These are phyloP conservation scores for Conticribra weissflogii DNA, from an alignment of 108 stramenopile species.

Conservation along the genomic window DNA sequence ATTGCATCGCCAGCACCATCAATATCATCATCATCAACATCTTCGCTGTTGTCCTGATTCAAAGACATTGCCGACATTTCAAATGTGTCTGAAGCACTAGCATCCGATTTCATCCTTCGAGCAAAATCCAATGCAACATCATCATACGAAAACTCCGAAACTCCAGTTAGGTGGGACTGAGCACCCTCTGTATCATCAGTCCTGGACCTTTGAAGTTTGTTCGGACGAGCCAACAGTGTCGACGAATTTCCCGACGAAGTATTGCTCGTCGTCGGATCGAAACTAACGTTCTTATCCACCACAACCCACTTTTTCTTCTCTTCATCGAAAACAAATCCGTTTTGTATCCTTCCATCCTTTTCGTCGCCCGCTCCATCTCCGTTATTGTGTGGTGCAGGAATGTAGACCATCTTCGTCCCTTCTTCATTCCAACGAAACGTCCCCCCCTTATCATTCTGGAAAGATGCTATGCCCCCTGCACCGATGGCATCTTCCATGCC, in stretches of 20 bases:
- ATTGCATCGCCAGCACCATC: not conserved
- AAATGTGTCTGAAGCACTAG: not conserved
- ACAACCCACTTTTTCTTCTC: slow-evolving; percentile 48
- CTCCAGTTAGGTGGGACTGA: slow-evolving; percentile 12
- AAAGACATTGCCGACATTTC: too few relatives aligned
- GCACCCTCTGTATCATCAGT: slow-evolving; percentile 30
- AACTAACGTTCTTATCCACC: slow-evolving; percentile 32
- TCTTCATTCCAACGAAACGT: slow-evolving; percentile 47
- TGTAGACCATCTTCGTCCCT: slow-evolving; percentile 49
- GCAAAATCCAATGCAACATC: slow-evolving; percentile 21
- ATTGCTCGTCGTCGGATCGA: slow-evolving; percentile 16
- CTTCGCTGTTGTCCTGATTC: too few relatives aligned
- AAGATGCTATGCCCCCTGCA: slow-evolving; percentile 32
- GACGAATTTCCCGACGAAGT: not conserved
- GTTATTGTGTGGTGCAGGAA: slow-evolving; percentile 17
- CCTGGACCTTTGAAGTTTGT: slow-evolving; percentile 1
- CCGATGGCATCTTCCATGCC: slow-evolving; percentile 36
- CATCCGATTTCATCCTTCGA: not conserved
- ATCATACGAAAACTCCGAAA: slow-evolving; percentile 41
- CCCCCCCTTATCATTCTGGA: slow-evolving; percentile 45
- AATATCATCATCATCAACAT: too few relatives aligned
- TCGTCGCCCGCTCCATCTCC: not conserved
- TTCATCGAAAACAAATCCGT: slow-evolving; percentile 47
- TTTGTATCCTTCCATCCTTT: slow-evolving; percentile 3
- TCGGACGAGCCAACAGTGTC: slow-evolving; percentile 8